These are phyloP conservation scores for Ramaria sp. DNA, from an alignment of 768 basidiomycete species.

Conservation along the genomic window DNA sequence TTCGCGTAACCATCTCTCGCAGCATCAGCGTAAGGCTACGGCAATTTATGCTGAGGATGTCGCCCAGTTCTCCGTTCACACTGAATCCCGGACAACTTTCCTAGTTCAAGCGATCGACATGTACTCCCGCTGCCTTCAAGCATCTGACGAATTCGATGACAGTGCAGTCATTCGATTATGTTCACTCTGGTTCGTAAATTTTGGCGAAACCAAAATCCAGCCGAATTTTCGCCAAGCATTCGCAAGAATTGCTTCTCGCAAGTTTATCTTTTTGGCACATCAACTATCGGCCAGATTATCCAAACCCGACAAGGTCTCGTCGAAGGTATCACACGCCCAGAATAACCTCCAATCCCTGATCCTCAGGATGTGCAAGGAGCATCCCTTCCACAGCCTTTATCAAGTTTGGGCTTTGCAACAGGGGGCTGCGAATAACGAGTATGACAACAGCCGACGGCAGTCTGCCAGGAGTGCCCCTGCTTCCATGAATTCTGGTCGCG, in stretches of 20 bases:
- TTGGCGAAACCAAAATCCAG: slow-evolving; percentile 46
- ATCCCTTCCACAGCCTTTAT: slow-evolving; percentile 90
- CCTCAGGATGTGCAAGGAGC: slow-evolving; percentile 71
- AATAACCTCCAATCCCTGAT: slow-evolving; percentile 52
- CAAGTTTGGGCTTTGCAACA: slow-evolving; percentile 69
- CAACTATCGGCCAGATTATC: slow-evolving; percentile 89
- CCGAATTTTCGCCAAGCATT: slow-evolving; percentile 35
- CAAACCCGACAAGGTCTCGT: slow-evolving; percentile 22
- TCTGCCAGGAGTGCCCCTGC: slow-evolving; percentile 27
- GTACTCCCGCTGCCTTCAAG: slow-evolving; percentile 68
- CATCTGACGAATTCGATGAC: slow-evolving; percentile 65
- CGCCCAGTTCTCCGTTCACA: slow-evolving; percentile 29
- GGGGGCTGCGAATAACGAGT: slow-evolving; percentile 14
- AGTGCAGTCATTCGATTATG: slow-evolving; percentile 71
- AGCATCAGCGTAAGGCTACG: slow-evolving; percentile 33
- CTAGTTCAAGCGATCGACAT: slow-evolving; percentile 70
- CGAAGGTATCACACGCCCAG: slow-evolving; percentile 30
- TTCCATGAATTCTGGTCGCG: slow-evolving; percentile 37
- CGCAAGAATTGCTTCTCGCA: slow-evolving; percentile 63
- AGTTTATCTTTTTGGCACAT: slow-evolving; percentile 86
- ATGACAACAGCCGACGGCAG: slow-evolving; percentile 26
- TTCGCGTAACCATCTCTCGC: slow-evolving; percentile 22
- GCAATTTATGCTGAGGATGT: slow-evolving; percentile 40
- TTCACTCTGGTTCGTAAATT: slow-evolving; percentile 89
- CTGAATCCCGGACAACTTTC: slow-evolving; percentile 43